A percentile compares a stretch with the other conserved stretches of the same genome.
These are phyloP conservation scores for Botrytis paeoniae DNA, from an alignment of 2,329 filamentous ascomycete genomes.

Conservation along the genomic window DNA sequence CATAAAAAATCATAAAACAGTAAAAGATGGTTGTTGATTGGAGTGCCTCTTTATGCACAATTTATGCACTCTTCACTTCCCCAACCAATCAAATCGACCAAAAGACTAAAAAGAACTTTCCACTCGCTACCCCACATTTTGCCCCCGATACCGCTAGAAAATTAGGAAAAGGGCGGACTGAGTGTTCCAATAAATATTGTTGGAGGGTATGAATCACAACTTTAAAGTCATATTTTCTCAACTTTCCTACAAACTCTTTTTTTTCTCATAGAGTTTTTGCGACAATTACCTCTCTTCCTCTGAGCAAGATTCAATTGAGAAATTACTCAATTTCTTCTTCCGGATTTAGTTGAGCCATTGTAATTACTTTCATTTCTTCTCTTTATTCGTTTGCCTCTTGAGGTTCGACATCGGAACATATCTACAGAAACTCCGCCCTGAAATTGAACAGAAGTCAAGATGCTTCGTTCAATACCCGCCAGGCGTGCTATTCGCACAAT, in stretches of 20 bases:
- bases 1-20: neutral
- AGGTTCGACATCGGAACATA: neutral
- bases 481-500: slow-evolving; percentile 48
- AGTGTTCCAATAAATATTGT: neutral
- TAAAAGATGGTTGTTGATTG: neutral
- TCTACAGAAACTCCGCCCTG: neutral
- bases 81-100: neutral
- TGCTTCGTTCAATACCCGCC: slow-evolving; percentile 51
- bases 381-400: neutral
- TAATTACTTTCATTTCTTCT: slow-evolving; percentile 10
- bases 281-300: neutral
- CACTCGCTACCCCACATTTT: slow-evolving; percentile 20
- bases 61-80: neutral
- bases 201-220: slow-evolving; percentile 5
- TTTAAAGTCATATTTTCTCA: slow-evolving; percentile 1
- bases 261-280: neutral
- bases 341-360: slow-evolving; percentile 15
- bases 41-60: neutral
- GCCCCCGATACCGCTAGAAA: slow-evolving; percentile 22
- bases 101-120: neutral
- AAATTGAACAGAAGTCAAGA: slow-evolving; percentile 28
- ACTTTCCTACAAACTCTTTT: neutral
- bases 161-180: neutral
- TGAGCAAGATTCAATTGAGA: slow-evolving; percentile 14
- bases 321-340: slow-evolving; percentile 9